A percentile compares a stretch with the other conserved stretches of the same genome.
phyloP scores from a whole-genome alignment of 2,329 filamentous ascomycete species.

The Neurospora sp. region DNA sequence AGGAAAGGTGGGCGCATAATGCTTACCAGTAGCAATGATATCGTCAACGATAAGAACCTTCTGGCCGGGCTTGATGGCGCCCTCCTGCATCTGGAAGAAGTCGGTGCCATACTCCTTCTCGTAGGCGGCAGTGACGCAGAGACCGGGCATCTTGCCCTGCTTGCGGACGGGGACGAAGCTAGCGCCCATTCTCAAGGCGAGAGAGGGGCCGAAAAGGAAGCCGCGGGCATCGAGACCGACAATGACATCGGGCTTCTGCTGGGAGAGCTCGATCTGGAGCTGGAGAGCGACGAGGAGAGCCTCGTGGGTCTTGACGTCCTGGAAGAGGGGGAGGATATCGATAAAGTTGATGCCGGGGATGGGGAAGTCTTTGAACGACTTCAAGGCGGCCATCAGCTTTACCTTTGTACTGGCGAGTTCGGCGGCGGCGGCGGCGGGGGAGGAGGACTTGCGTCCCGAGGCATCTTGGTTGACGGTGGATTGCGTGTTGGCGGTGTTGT shows the following conservation, averaged over 20 bases:
- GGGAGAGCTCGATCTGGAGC: conserved; percentile 54
- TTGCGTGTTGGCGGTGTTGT: conserved; percentile 20
- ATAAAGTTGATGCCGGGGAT: conserved; percentile 89
- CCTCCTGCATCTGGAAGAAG: conserved; percentile 90
- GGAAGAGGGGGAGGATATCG: conserved; percentile 95
- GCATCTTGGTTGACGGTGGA: conserved; percentile 35
- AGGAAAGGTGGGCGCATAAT: neutral
- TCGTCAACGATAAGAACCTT: conserved; percentile 92
- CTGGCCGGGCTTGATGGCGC: conserved; percentile 74
- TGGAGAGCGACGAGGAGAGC: conserved; percentile 77
- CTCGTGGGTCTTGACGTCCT: conserved; percentile 62
- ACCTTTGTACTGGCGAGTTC: conserved; percentile 60
- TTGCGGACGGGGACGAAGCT: conserved; percentile 92
- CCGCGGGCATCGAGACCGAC: conserved; percentile 90
- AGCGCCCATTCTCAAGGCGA: conserved; percentile 74
- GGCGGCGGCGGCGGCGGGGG: conserved; percentile 52
- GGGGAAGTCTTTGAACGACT: conserved; percentile 87
- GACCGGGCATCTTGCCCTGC: conserved; percentile 88
- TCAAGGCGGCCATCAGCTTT: conserved; percentile 63
- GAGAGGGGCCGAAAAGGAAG: conserved; percentile 86
- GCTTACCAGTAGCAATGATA: conserved; percentile 92
- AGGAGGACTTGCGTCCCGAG: conserved; percentile 53
- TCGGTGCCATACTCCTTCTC: conserved; percentile 96
- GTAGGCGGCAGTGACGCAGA: conserved; percentile 75
- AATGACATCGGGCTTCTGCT: conserved; percentile 70